Percentiles rank a stretch among this genome's conserved stretches.
These are phyloP conservation scores for Monilinia polystroma DNA, from an alignment of 2,329 filamentous ascomycete genomes.

Conservation along the genomic window DNA sequence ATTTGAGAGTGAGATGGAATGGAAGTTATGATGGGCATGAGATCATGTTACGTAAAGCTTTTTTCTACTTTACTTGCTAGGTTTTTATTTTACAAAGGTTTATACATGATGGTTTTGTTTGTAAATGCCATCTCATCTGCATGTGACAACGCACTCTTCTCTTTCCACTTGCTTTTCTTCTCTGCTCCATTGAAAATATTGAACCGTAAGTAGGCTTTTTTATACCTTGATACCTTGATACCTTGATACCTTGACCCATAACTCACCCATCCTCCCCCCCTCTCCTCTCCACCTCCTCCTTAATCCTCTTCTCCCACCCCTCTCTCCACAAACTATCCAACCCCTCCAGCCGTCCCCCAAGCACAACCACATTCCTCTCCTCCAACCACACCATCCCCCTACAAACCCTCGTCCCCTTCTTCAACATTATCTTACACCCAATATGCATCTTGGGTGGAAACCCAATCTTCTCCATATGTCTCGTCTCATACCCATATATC, in stretches of 20 bases:
- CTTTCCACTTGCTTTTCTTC: neutral
- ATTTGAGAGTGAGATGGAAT: constrained; percentile 18
- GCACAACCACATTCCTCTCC: constrained; percentile 61
- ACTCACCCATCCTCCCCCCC: constrained; percentile 52
- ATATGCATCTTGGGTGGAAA: constrained; percentile 62
- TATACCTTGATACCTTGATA: neutral
- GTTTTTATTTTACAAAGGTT: constrained; percentile 5
- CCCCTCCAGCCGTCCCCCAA: constrained; percentile 85
- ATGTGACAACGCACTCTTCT: neutral
- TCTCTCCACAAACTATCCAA: constrained; percentile 78
- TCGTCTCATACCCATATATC: constrained; percentile 67
- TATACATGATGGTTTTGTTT: neutral
- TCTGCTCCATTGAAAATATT: neutral
- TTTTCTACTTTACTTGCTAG: constrained; percentile 7
- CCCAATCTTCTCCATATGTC: constrained; percentile 64
- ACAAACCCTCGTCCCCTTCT: constrained; percentile 63
- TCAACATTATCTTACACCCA: constrained; percentile 78
- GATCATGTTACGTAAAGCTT: constrained; percentile 15
- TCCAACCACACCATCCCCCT: constrained; percentile 79
- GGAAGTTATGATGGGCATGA: constrained; percentile 20
- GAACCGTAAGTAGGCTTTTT: too few species aligned
- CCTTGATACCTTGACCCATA: neutral
- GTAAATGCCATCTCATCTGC: neutral
- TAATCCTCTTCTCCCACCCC: constrained; percentile 42
- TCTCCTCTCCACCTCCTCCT: constrained; percentile 52